Evolutionary conservation across 2,329 filamentous ascomycete genomes (phyloP).

Genomic region (Penicillium frequentans): DNA sequence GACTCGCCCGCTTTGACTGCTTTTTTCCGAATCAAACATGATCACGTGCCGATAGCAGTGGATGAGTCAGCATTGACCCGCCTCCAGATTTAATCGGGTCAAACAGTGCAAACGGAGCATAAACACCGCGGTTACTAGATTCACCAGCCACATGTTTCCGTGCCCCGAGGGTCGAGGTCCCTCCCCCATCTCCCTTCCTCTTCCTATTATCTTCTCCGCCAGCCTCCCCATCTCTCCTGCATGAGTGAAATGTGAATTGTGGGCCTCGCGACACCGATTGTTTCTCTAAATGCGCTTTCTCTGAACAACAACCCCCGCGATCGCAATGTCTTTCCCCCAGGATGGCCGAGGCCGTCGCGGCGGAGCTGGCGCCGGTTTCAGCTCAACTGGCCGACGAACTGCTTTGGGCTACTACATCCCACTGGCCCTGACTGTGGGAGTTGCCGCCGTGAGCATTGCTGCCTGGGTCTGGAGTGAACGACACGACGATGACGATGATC

Average conservation of each 20-base stretch:
- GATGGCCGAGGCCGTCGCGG: slow-evolving; percentile 40
- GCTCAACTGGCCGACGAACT: slow-evolving; percentile 42
- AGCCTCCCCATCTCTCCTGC: slow-evolving; percentile 1
- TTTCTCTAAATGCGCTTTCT: slow-evolving; percentile 28
- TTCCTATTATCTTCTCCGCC: slow-evolving; percentile 13
- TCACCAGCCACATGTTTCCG: slow-evolving; percentile 45
- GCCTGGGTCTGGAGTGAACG: slow-evolving; percentile 95
- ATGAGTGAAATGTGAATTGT: slow-evolving; percentile 35
- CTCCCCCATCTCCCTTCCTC: slow-evolving; percentile 20
- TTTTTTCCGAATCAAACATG: slow-evolving; percentile 9
- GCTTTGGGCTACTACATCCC: slow-evolving; percentile 78
- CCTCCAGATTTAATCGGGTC: slow-evolving; percentile 23
- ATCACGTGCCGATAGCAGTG: slow-evolving; percentile 27
- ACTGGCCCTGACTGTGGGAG: slow-evolving; percentile 78
- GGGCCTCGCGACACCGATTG: slow-evolving; percentile 23
- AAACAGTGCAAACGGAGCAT: slow-evolving; percentile 32
- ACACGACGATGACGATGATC: slow-evolving; percentile 57
- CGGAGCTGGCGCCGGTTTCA: slow-evolving; percentile 42
- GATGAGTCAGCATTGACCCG: slow-evolving; percentile 22
- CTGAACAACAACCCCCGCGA: slow-evolving; percentile 28
- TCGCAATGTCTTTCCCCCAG: slow-evolving; percentile 44
- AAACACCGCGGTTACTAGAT: slow-evolving; percentile 29
- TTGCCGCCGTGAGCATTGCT: slow-evolving; percentile 80
- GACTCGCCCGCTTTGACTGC: slow-evolving; percentile 6
- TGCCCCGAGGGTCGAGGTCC: slow-evolving; percentile 37